Evolutionary conservation across 495 filamentous ascomycete genomes (phyloP), one percentile per base, ranked within the genome.

Genomic region (Xylaria intraflava): DNA sequence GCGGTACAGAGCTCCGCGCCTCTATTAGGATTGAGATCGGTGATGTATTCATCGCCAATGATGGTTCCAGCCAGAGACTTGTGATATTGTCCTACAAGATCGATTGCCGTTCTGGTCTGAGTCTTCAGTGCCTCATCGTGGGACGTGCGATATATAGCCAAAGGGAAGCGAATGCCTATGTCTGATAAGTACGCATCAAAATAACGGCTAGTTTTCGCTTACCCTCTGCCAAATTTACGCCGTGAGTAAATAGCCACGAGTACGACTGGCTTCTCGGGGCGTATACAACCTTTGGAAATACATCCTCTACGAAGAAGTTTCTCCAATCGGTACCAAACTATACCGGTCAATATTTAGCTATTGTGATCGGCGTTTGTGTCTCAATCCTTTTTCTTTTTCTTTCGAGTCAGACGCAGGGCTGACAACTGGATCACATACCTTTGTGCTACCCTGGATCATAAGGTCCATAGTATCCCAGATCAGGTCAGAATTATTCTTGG

Each of bases 291-390:
- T 65, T 59, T 57, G 65, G 65, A 54, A 71, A 59, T 38, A 55
- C 58, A 39, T 58, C 51, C 47, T 65, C 48, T 20, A 62, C 63
- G 58, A 57, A 67, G 40, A 31, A 65, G 29, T 50, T 57, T 35
- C 64, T 61, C 60, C 62, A 68, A 38, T 77, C 62, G 53, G 76
- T 75, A 44, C 72, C 67, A 16, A 82, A 64, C 79, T 79, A 19
- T 22, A n/a, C n/a, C 24, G 11, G 2, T 20, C 3, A 22, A 22
- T 41, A 26, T 11, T 46, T 12, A 53, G 17, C n/a, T n/a, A 17
- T 33, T 7, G 31, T 38, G 30, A 31, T 27, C 12, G 23, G 16
- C 31, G n/a, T 36, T 19, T 33, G 6, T 33, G 6, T 8, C 6
- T 33, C 31, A 33, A 33, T 33, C 9, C 27, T 29, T 29, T 29